These are phyloP conservation scores for Suhomyces wounanorum DNA, from an alignment of 1,139 yeast species.

Conservation along the genomic window DNA sequence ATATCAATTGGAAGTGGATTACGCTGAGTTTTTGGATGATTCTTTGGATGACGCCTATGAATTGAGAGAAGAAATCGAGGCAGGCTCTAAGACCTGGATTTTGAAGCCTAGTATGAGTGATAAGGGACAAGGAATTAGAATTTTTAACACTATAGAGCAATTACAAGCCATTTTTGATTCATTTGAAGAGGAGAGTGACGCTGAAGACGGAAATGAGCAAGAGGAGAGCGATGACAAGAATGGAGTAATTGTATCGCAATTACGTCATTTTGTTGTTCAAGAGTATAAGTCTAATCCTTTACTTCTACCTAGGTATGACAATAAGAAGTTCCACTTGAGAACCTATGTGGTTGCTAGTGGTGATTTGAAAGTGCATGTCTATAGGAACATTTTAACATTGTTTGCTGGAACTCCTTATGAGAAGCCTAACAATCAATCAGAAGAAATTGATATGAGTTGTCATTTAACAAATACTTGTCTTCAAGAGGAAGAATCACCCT, in stretches of 20 bases:
- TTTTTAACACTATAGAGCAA: conserved; percentile 76
- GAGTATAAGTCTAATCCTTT: conserved; percentile 72
- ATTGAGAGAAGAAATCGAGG: conserved; percentile 71
- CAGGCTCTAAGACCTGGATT: conserved; percentile 73
- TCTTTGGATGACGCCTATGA: conserved; percentile 91
- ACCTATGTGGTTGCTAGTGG: conserved; percentile 82
- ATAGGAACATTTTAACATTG: conserved; percentile 73
- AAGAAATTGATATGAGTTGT: conserved; percentile 53
- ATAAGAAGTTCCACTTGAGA: conserved; percentile 84
- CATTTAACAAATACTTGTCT: conserved; percentile 94
- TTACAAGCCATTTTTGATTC: conserved; percentile 81
- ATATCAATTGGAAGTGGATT: conserved; percentile 84
- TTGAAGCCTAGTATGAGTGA: conserved; percentile 97
- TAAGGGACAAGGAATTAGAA: conserved; percentile 90
- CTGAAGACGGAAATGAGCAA: conserved; percentile 53
- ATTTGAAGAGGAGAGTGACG: conserved; percentile 69
- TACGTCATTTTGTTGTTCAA: conserved; percentile 89
- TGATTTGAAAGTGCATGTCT: conserved; percentile 74
- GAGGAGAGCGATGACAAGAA: conserved; percentile 34
- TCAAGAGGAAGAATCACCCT: conserved; percentile 54
- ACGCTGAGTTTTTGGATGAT: conserved; percentile 94
- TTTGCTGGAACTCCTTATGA: conserved; percentile 65
- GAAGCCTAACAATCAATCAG: conserved; percentile 34
- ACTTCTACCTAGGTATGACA: conserved; percentile 58
- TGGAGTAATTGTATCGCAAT: conserved; percentile 78